Evolutionary conservation across 345 rosid genomes (phyloP), one percentile per base, ranked within the genome.

Genomic region (Noccaea caerulescens): DNA sequence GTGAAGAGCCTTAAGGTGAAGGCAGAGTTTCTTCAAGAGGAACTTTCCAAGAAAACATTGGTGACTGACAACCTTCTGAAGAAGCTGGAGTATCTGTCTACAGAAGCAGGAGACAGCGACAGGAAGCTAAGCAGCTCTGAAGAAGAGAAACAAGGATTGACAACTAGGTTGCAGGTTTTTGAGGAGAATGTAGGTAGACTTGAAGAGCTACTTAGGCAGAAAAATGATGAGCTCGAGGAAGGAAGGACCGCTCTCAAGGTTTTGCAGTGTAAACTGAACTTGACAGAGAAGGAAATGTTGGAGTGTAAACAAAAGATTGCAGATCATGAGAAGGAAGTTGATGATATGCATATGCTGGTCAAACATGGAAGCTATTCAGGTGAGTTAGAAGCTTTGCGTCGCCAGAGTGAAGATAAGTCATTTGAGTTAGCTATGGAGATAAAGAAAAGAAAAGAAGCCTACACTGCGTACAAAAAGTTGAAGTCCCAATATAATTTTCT

Each of bases 401-500:
- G 73, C 65, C 66, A 78, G 78, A 73, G 76, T 69, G 72, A 85
- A 39, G 72, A 56, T 47, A 88, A 75, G 65, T 60, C 81, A 51
- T 49, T 80, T 13, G 84, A 82, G 51, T 72, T 91, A 57, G 58
- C 68, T 59, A 44, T 64, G 18, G 87, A 81, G 83, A 81, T 53
- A 82, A 81, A 76, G 75, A 91, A 79, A 70, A 74, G 7, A 53
- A 76, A 62, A 36, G 79, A 83, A 39, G 8, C 76, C 11, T 0
- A 64, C 61, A 82, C 66, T 69, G 51, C 70, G 20, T 89, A 81
- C 86, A 89, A 89, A 50, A 86, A 76, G 68, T 68, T 88, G 45
- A 89, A 82, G 77, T 88, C 93, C 51, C 93, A 91, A 50, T 78
- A 91, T 78, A 82, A 47, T 20, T 94, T 37, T 69, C 90, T 94